Evolutionary conservation across 768 basidiomycete species (phyloP).

Genomic region (Hysterangium stoloniferum): DNA sequence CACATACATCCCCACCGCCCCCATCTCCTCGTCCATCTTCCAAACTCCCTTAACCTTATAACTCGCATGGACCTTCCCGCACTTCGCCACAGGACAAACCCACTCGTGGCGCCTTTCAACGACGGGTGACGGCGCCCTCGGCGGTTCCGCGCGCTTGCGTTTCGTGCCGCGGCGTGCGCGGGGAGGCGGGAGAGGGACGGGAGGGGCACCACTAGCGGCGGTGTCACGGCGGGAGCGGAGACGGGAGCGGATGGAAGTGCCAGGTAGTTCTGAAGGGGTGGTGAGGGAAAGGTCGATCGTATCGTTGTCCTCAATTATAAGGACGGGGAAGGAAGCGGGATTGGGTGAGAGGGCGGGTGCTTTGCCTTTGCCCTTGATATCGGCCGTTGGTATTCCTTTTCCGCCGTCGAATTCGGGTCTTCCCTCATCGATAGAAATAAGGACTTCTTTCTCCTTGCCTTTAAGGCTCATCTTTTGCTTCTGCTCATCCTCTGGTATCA

Average conservation of each 20-base stretch:
- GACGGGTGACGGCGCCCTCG: constrained; percentile 11
- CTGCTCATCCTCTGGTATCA: constrained; percentile 31
- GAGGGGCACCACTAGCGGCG: not conserved
- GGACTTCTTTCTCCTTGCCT: constrained; percentile 31
- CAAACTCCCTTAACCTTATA: constrained; percentile 52
- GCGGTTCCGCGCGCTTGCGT: constrained; percentile 25
- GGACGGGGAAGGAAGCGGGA: not conserved
- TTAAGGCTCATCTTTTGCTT: constrained; percentile 26
- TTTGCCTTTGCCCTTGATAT: constrained; percentile 28
- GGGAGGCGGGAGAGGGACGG: constrained; percentile 10
- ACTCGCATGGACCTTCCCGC: constrained; percentile 47
- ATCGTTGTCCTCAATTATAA: constrained; percentile 12
- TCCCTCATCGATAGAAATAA: too few relatives aligned
- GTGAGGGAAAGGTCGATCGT: constrained; percentile 5
- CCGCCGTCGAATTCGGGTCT: not conserved
- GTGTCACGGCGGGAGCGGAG: constrained; percentile 37
- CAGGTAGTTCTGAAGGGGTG: not conserved
- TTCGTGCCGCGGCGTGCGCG: constrained; percentile 14
- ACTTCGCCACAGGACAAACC: constrained; percentile 57
- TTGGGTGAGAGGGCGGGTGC: constrained; percentile 10
- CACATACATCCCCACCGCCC: constrained; percentile 33
- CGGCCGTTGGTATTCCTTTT: not conserved
- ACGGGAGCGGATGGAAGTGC: constrained; percentile 46
- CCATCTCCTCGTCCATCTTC: constrained; percentile 44
- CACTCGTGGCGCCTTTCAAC: constrained; percentile 49